These are phyloP conservation scores for Dothidotthia symphoricarpi DNA, from an alignment of 2,329 filamentous ascomycete species.

Conservation along the genomic window DNA sequence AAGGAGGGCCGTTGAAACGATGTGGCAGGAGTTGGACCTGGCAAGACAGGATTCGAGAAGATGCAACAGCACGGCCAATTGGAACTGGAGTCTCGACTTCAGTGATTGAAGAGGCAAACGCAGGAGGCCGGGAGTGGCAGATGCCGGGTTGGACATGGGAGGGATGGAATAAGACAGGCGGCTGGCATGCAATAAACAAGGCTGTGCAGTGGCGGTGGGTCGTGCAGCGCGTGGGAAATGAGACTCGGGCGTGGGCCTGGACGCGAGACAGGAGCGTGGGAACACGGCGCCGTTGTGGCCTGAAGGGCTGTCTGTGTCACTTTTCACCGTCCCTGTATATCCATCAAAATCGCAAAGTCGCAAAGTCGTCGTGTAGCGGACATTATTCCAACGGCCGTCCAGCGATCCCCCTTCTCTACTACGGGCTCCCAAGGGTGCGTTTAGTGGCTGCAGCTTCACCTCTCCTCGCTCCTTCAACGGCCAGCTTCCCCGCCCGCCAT, in stretches of 20 bases:
- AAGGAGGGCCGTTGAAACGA: background rate
- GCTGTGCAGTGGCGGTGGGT: slow-evolving; percentile 7
- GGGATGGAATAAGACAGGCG: slow-evolving; percentile 2
- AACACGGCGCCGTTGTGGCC: no score
- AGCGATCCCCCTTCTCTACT: background rate
- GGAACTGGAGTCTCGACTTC: no score
- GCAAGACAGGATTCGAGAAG: no score
- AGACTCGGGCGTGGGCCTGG: slow-evolving; percentile 7
- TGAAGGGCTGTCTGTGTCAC: background rate
- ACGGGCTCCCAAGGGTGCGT: background rate
- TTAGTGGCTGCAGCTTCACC: background rate
- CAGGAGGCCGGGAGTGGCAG: background rate
- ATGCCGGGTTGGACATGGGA: slow-evolving; percentile 14
- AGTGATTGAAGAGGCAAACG: no score
- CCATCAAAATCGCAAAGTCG: no score
- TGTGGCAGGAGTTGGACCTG: background rate
- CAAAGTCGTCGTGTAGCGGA: background rate
- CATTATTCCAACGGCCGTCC: background rate
- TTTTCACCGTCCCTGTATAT: no score
- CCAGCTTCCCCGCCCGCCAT: background rate
- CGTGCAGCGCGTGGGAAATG: slow-evolving; percentile 19
- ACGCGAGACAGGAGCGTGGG: no score
- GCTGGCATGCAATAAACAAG: slow-evolving; percentile 8
- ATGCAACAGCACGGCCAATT: no score
- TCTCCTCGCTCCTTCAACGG: background rate